phyloP scores from a whole-genome alignment of 208 protist species.

The Sergeia podlipaevii region DNA sequence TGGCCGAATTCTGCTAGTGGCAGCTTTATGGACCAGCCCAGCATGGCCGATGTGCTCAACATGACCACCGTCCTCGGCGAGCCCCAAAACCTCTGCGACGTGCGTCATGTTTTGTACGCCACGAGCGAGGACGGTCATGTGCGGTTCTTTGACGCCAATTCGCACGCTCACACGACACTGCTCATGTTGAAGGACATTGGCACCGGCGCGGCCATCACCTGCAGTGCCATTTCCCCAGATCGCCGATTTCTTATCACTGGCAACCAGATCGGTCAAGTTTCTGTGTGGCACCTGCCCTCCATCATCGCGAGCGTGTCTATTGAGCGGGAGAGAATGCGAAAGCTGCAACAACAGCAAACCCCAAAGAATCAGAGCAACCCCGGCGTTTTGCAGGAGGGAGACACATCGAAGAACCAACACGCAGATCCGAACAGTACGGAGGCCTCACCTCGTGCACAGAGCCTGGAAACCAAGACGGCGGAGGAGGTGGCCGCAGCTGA shows the following conservation, averaged over 20 bases:
- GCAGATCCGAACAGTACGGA: too few species aligned
- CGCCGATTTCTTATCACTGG: slow-evolving; percentile 70
- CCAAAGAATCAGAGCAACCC: too few species aligned
- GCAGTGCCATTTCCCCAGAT: slow-evolving; percentile 65
- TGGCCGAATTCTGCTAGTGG: too few species aligned
- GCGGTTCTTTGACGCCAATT: slow-evolving; percentile 69
- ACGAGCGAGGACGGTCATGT: slow-evolving; percentile 85
- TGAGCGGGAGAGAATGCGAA: too few species aligned
- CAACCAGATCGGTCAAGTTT: slow-evolving; percentile 78
- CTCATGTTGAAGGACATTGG: slow-evolving; percentile 63
- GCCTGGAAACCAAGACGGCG: slow-evolving; percentile 13
- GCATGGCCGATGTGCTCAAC: slow-evolving; percentile 5
- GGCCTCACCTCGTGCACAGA: too few species aligned
- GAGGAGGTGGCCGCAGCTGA: neutral
- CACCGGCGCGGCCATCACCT: slow-evolving; percentile 77
- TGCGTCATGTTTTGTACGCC: slow-evolving; percentile 40
- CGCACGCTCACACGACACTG: slow-evolving; percentile 38
- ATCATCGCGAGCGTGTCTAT: slow-evolving; percentile 51
- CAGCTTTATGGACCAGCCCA: neutral
- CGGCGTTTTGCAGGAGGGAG: too few species aligned
- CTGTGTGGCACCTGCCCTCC: slow-evolving; percentile 80
- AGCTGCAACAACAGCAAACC: too few species aligned
- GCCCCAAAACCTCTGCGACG: slow-evolving; percentile 25
- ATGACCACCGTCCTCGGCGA: slow-evolving; percentile 19
- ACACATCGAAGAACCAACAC: too few species aligned